Evolutionary conservation across 768 basidiomycete genomes (phyloP).

Genomic region (Dictyophora rubrovolvata): DNA sequence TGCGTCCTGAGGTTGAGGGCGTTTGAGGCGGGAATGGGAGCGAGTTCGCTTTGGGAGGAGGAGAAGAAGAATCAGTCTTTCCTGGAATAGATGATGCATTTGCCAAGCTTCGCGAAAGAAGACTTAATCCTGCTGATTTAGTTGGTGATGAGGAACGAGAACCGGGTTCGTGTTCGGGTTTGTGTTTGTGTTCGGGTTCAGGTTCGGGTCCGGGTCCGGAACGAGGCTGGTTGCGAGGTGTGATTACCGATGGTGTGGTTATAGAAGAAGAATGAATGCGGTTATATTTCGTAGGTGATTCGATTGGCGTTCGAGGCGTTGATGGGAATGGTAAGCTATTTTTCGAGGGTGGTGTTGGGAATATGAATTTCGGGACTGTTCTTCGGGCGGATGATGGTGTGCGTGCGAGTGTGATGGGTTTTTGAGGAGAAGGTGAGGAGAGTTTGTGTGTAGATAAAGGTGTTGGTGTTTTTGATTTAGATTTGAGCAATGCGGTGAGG

Average conservation of each 20-base stretch:
- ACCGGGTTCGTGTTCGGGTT: too few relatives aligned
- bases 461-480: constrained; percentile 23
- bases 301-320: constrained; percentile 17
- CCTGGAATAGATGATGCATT: neutral
- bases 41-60: constrained; percentile 16
- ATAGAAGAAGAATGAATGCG: neutral
- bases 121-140: neutral
- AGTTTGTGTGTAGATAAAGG: constrained; percentile 31
- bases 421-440: constrained; percentile 23
- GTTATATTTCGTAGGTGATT: neutral
- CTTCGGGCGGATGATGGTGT: constrained; percentile 23
- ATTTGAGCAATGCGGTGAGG: constrained; percentile 3
- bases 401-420: constrained; percentile 17
- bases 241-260: neutral
- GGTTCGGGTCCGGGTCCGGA: too few relatives aligned
- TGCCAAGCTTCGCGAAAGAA: neutral
- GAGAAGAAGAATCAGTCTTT: neutral
- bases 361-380: constrained; percentile 30
- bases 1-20: constrained; percentile 58
- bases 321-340: constrained; percentile 43
- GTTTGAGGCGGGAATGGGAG: constrained; percentile 36
- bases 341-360: constrained; percentile 34
- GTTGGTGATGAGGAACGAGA: neutral
- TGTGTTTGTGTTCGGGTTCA: too few relatives aligned
- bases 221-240: neutral